Conservation (phyloP, 192 early-diverging fungal species). For the Entomortierella parvispora region DNA sequence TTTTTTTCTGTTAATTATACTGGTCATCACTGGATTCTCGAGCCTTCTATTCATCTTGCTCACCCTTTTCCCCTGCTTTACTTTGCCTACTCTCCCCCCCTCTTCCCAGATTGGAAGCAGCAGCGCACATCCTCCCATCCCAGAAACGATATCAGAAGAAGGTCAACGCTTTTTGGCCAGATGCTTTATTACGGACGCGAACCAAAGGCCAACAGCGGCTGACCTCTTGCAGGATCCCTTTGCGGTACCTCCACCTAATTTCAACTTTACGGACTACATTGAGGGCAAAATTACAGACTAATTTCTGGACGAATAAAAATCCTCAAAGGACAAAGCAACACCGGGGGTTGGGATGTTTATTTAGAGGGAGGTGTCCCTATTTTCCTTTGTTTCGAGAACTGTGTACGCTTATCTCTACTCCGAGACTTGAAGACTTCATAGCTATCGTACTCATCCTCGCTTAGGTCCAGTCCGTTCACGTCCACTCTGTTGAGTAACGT, state of each 20-base stretch:
- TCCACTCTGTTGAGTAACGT: too few relatives aligned
- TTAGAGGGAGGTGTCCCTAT: too few relatives aligned
- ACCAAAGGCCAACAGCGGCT: slow-evolving; percentile 79
- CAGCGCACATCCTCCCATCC: slow-evolving; percentile 82
- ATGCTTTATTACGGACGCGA: slow-evolving; percentile 86
- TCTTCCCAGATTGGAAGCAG: slow-evolving; percentile 74
- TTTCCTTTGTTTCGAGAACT: too few relatives aligned
- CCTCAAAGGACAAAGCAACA: neutral
- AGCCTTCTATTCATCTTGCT: slow-evolving; percentile 8
- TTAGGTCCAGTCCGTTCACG: too few relatives aligned
- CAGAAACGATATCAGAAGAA: slow-evolving; percentile 71
- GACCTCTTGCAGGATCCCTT: slow-evolving; percentile 80
- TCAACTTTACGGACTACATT: slow-evolving; percentile 60
- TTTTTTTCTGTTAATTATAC: slow-evolving; percentile 1
- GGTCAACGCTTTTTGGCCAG: slow-evolving; percentile 77
- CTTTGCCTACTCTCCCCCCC: neutral
- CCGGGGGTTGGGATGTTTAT: too few relatives aligned
- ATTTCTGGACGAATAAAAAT: neutral
- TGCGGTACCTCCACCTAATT: slow-evolving; percentile 62
- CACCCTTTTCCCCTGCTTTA: slow-evolving; percentile 57
- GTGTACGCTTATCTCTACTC: too few relatives aligned
- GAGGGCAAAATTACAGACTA: slow-evolving; percentile 46
- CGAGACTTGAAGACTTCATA: too few relatives aligned
- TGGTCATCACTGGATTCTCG: too few relatives aligned
- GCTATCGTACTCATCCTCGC: too few relatives aligned